phyloP scores from a whole-genome alignment of 2,329 filamentous ascomycete genomes.

The Colletotrichum eremochloae region DNA sequence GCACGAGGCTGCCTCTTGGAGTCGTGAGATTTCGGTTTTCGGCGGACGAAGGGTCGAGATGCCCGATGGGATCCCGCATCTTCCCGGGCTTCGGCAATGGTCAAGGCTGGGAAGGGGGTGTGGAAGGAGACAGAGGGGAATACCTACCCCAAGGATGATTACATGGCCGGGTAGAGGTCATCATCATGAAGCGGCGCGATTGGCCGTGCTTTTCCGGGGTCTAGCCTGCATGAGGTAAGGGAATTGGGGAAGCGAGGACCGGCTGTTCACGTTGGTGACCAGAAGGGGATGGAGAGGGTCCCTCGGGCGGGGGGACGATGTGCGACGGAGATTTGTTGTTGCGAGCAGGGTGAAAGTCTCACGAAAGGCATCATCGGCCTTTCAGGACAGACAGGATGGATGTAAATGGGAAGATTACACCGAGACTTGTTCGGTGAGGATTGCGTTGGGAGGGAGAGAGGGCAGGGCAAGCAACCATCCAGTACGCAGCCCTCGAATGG shows the following conservation, averaged over 20 bases:
- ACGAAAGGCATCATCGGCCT: not conserved
- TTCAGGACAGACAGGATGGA: not conserved
- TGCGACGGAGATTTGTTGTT: slow-evolving; percentile 36
- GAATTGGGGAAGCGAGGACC: slow-evolving; percentile 20
- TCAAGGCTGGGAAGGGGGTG: slow-evolving; percentile 16
- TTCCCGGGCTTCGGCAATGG: slow-evolving; percentile 41
- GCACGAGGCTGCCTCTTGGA: slow-evolving; percentile 7
- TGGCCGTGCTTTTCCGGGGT: slow-evolving; percentile 38
- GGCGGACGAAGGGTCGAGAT: slow-evolving; percentile 33
- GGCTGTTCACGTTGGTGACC: not conserved
- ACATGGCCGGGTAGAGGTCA: slow-evolving; percentile 24
- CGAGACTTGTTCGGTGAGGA: slow-evolving; percentile 20
- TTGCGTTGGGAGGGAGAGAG: not conserved
- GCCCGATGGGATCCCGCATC: slow-evolving; percentile 32
- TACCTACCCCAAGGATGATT: slow-evolving; percentile 16
- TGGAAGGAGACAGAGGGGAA: slow-evolving; percentile 20
- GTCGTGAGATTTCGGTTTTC: slow-evolving; percentile 26
- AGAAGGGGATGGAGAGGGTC: slow-evolving; percentile 4
- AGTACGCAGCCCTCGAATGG: not conserved
- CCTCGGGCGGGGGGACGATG: not conserved
- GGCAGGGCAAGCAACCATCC: not conserved
- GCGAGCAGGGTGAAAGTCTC: not conserved
- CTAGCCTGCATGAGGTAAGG: slow-evolving; percentile 33
- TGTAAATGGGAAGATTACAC: slow-evolving; percentile 18
- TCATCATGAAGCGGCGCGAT: slow-evolving; percentile 34